Base-by-base conservation (phyloP, 1,284 basidiomycete genomes). In the Lignosus rhinocerotis region DNA sequence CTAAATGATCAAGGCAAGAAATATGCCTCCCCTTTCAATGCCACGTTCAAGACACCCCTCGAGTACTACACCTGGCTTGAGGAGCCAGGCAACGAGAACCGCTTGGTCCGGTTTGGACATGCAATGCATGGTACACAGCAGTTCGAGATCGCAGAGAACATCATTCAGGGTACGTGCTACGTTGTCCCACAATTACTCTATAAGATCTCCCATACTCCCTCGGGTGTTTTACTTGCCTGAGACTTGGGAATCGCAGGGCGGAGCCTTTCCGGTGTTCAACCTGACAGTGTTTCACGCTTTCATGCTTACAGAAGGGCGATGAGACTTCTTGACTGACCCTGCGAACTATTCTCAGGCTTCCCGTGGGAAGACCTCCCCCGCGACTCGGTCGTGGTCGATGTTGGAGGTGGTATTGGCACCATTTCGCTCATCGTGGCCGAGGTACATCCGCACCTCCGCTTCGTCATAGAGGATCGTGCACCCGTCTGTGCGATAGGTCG, bases 301-400 rank as follows among this genome's bases (percentile, higher is more conserved):
- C 39, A 42, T 12, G 17, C 39, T 42, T n/a, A n/a, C 39, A 42
- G 39, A 42, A 2, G 25, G 25, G 32, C 16, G n/a, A 3, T 46
- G 45, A 19, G 21, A 11, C 25, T 12, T 17, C 3, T 42, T 12
- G 43, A n/a, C 31, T 53, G 6, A 38, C 39, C 55, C 0, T 21
- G 32, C 85, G 12, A 33, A 36, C 1, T 41, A 17, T 8, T 19
- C 48, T 3, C 48, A 89, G 88, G 80, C 9, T 88, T 87, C 65
- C 82, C 86, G 58, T 90, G 88, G 84, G 71, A 75, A 16, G 75
- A 78, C 14, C 75, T 91, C 21, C 78, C 80, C 5, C 72, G 66
- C 30, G 80, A 80, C 45, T 49, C 65, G 45, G 72, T 67, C 50
- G 73, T 92, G 25, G 66, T 69, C 30, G 69, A 70, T 47, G 65